Conservation (phyloP, 2,329 filamentous ascomycete species). For the Sporothrix protearum region DNA sequence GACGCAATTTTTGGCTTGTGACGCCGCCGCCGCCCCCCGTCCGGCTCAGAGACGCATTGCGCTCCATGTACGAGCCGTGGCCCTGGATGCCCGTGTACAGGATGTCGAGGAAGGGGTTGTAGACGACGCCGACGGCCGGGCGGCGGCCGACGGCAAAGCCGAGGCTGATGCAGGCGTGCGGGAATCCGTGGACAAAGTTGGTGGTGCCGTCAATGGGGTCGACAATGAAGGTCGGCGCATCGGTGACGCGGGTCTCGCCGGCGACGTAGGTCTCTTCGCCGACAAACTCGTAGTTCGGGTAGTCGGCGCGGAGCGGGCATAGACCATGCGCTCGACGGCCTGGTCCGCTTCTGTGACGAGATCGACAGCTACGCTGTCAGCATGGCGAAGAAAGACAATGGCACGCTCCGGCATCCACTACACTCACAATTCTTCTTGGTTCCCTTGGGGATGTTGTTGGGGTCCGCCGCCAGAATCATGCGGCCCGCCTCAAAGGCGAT, state of each 20-base stretch:
- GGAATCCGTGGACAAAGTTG: slow-evolving; percentile 76
- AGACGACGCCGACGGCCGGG: slow-evolving; percentile 70
- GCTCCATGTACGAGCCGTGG: slow-evolving; percentile 59
- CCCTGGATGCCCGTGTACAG: slow-evolving; percentile 68
- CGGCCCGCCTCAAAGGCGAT: slow-evolving; percentile 61
- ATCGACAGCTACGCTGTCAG: slow-evolving; percentile 52
- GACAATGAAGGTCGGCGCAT: slow-evolving; percentile 71
- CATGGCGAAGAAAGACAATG: background rate
- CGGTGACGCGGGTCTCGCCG: slow-evolving; percentile 57
- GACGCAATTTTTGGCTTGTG: slow-evolving; percentile 28
- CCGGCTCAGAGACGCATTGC: slow-evolving; percentile 42
- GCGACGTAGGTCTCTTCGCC: slow-evolving; percentile 74
- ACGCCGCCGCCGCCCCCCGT: background rate
- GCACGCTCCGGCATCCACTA: too few species aligned
- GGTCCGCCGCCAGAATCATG: slow-evolving; percentile 61
- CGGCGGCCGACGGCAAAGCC: slow-evolving; percentile 61
- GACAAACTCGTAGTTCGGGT: slow-evolving; percentile 61
- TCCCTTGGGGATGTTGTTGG: slow-evolving; percentile 53
- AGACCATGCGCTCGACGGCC: slow-evolving; percentile 62
- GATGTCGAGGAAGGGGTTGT: slow-evolving; percentile 70
- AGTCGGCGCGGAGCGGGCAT: slow-evolving; percentile 47
- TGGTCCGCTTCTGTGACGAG: slow-evolving; percentile 67
- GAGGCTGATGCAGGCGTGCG: slow-evolving; percentile 71
- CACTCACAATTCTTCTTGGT: slow-evolving; percentile 62
- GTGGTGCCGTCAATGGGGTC: slow-evolving; percentile 81